phyloP scores from a whole-genome alignment of 805 yeast species.

The Wickerhamiella lipophila region DNA sequence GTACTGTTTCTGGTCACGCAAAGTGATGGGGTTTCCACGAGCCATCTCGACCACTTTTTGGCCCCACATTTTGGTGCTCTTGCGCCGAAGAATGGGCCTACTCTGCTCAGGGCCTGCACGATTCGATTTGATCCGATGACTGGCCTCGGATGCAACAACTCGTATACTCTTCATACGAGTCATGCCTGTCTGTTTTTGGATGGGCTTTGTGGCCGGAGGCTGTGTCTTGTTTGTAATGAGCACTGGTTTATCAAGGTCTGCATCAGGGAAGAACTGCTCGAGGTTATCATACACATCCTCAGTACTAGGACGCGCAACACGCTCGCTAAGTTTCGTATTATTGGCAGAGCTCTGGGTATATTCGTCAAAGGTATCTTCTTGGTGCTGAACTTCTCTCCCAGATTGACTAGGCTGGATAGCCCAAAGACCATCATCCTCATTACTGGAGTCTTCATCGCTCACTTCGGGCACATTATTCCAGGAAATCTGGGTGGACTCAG shows the following conservation, averaged over 20 bases:
- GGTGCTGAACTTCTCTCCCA: background rate
- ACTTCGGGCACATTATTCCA: constrained; percentile 63
- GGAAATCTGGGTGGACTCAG: constrained; percentile 8
- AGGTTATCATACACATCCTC: constrained; percentile 86
- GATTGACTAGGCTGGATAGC: constrained; percentile 33
- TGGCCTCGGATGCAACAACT: constrained; percentile 86
- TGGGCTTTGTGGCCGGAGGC: background rate
- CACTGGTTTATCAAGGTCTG: constrained; percentile 85
- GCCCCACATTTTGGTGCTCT: constrained; percentile 96
- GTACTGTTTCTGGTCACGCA: constrained; percentile 60
- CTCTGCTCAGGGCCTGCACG: constrained; percentile 11
- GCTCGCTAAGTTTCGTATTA: constrained; percentile 21
- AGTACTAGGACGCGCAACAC: constrained; percentile 87
- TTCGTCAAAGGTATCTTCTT: background rate
- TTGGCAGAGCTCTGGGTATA: constrained; percentile 10
- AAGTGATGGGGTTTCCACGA: constrained; percentile 50
- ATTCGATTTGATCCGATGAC: constrained; percentile 30
- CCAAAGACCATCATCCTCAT: constrained; percentile 38
- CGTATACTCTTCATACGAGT: constrained; percentile 78
- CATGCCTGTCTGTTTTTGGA: constrained; percentile 24
- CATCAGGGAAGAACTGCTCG: constrained; percentile 82
- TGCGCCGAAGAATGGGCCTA: constrained; percentile 41
- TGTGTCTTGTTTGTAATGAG: constrained; percentile 30
- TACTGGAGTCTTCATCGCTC: constrained; percentile 21
- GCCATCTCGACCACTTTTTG: constrained; percentile 66